Base-by-base conservation (phyloP, 495 filamentous ascomycete species). In the Talaromyces trachyspermus region DNA sequence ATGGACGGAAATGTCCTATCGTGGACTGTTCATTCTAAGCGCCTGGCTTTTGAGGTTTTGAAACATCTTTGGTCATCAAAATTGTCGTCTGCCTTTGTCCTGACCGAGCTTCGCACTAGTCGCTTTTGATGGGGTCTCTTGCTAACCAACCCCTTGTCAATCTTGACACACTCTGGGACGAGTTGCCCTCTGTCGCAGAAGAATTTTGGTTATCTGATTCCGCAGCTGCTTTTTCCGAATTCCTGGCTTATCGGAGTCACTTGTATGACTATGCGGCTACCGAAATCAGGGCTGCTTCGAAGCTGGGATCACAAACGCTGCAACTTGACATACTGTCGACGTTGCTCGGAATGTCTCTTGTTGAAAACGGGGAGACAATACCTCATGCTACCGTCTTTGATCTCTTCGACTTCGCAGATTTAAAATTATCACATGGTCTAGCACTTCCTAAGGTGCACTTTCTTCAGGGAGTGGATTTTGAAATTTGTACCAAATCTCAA, bases 401-500 rank as follows among this genome's bases (percentile, higher is more conserved):
- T 52, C 77, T 96, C 17, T 89, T 95, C 48, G 94, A 97, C 64
- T 95, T 97, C 48, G 72, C 89, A 24, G 83, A 89, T 46, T 62
- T 87, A 6, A 81, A 89, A 33, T 70, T 81, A 33, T 54, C 68
- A 2, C 73, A 72, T 50, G 52, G 70, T 29, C 57, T 74, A 26
- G 46, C 63, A 8, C 45, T 55, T 2, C 82, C 86, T 6, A 48
- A 69, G 10, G 63, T 80, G 15, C 59, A 60, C 8, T 69, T 77
- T 29, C 82, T 89, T 44, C 59, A 68, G 12, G 77, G 79, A 32
- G 54, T 91, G 27, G 77, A 84, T 48, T 57, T 91, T 35, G 64
- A 73, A 3, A 57, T 79, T 6, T 90, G 79, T 48, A 62, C 71
- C 1, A 74, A 75, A 43, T 52, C 65, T 9, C 70, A 77, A 43